Base-by-base conservation (phyloP, 306 rosid genomes). In the Cyclanthera cordifolia region DNA sequence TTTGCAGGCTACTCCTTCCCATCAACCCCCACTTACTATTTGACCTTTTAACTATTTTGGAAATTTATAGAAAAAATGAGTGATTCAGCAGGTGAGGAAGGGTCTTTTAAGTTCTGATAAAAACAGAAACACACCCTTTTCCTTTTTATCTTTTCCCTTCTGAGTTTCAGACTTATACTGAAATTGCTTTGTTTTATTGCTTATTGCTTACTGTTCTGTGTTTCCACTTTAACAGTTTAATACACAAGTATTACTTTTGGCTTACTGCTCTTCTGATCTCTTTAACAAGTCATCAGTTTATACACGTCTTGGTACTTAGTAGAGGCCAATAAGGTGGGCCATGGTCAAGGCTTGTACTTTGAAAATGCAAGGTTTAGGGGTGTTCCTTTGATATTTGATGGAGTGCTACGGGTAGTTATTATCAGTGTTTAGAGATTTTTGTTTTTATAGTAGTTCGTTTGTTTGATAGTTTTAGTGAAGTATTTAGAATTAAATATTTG, bases 21-120 rank as follows among this genome's bases (percentile, higher is more conserved):
- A 69, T 78, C 51, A 24, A 76, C 67, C 79, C 76, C 82, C 85
- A 80, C 91, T 86, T 85, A 79, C 76, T 59, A 53, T 83, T 77
- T 78, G 73, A 72, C 84, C n/a, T n/a, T n/a, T n/a, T n/a, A n/a
- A n/a, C 77, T 25, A 49, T 74, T 66, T 77, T 50, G 54, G 71
- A 61, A 37, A 39, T 19, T 61, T 61, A 20, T 39, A 5, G 8
- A 37, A 32, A 32, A 75, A 73, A 34, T 43, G 41, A 71, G 67
- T 15, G 46, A 71, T 71, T 71, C 56, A 71, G 74, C 67, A 19
- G 68, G 17, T 61, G 50, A 61, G 68, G 68, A 37, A 37, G 39
- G 68, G 28, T 66, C 67, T 71, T 46, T 71, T 76, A 30, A 12
- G 66, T 76, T 64, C 76, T 71, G 76, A 76, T 30, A 24, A 67